Base-by-base conservation (phyloP, 257 asterid species). In the Fraxinus cuspidata region DNA sequence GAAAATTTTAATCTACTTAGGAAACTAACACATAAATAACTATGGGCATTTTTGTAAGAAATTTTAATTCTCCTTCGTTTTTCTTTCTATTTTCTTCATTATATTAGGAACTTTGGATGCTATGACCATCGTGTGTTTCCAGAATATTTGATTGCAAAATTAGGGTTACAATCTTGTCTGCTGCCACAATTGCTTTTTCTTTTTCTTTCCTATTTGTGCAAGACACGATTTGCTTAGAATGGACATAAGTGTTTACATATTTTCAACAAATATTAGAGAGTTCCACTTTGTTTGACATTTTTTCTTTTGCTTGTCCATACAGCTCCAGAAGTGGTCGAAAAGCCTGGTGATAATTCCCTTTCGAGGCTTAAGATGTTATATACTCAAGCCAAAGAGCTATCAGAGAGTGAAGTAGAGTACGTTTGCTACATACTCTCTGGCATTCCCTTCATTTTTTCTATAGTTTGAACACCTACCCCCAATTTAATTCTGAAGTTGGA, bases 311-410 rank as follows among this genome's bases (percentile, higher is more conserved):
- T 68, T 83, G 73, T 70, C 70, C 37, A n/a, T 76, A 85, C 92
- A 96, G 98, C 92, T 79, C 98, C 97, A 23, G 97, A 90, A 81
- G 84, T 87, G 49, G 98, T 96, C 72, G 97, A 96, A 81, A 93
- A 89, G 86, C 94, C 98, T 23, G 94, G 94, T 73, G 98, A 96
- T 82, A 87, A 71, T 84, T 96, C 98, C 51, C 84, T 96, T 38
- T 71, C 88, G 49, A 89, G 64, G 87, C 99, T 96, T 70, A 93
- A 89, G 85, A 79, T 68, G 83, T 81, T 93, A 83, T 96, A 96
- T 65, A 87, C 83, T 77, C 94, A 83, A 83, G 99, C 98, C 74
- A 96, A 92, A 87, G 98, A 92, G 53, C 91, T 96, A 37, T 90
- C 98, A 0, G 98, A 90, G 87, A 83, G 44, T 73, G 99, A 96